Conservation (phyloP, 345 rosid species). For the Turnera subulata region DNA sequence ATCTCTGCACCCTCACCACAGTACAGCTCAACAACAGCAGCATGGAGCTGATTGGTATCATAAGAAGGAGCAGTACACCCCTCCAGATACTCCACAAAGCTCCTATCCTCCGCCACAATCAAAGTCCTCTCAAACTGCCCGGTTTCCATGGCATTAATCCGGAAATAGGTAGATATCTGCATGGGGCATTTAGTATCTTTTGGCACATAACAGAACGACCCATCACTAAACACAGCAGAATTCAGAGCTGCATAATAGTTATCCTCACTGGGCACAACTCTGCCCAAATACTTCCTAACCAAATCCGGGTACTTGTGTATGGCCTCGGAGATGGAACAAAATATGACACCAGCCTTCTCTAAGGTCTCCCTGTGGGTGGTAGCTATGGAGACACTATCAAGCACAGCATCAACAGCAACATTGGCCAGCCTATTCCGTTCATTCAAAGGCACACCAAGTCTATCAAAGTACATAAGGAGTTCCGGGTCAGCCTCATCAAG, state of each 20-base stretch:
- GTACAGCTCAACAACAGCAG: slow-evolving; percentile 90
- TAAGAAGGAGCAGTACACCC: slow-evolving; percentile 96
- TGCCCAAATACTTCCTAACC: slow-evolving; percentile 74
- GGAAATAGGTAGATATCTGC: slow-evolving; percentile 88
- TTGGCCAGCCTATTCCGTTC: slow-evolving; percentile 74
- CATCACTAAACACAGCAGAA: slow-evolving; percentile 92
- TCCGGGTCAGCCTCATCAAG: slow-evolving; percentile 90
- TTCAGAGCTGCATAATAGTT: slow-evolving; percentile 85
- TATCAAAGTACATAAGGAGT: slow-evolving; percentile 68
- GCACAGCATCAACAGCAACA: slow-evolving; percentile 89
- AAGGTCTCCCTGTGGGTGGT: slow-evolving; percentile 79
- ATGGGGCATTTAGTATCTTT: slow-evolving; percentile 80
- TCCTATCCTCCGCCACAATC: slow-evolving; percentile 88
- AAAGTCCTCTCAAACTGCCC: slow-evolving; percentile 98
- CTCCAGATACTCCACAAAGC: slow-evolving; percentile 90
- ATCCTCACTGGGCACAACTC: slow-evolving; percentile 82
- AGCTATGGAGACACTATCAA: slow-evolving; percentile 88
- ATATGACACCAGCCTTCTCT: slow-evolving; percentile 75
- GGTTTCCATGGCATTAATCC: slow-evolving; percentile 84
- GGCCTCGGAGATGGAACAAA: slow-evolving; percentile 89
- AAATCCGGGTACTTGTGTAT: slow-evolving; percentile 71
- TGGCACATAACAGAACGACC: slow-evolving; percentile 77
- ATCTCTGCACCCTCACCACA: slow-evolving; percentile 82
- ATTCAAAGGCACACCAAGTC: slow-evolving; percentile 63
- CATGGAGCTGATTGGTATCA: slow-evolving; percentile 87